Evolutionary conservation across 345 rosid genomes (phyloP).

Genomic region (Camelina sativa): DNA sequence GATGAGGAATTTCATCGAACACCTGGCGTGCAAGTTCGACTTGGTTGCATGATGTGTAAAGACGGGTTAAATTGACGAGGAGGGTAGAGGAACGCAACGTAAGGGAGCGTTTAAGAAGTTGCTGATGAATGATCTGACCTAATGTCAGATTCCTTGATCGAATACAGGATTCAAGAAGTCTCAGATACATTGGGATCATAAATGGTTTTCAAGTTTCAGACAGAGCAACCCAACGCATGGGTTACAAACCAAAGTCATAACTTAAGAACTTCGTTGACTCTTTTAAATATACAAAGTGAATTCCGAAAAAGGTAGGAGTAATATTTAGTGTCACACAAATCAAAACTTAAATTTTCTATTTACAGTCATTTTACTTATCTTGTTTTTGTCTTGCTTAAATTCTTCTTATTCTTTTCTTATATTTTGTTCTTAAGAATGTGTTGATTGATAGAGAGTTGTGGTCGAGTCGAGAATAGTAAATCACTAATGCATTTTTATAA

Average conservation of each 20-base stretch:
- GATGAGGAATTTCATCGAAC: constrained; percentile 57
- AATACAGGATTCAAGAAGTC: constrained; percentile 42
- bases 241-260: not conserved
- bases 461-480: no score
- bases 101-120: constrained; percentile 42
- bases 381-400: no score
- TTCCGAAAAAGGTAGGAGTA: not conserved
- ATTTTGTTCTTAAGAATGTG: no score
- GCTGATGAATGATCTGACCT: constrained; percentile 44
- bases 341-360: no score
- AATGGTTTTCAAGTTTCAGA: not conserved
- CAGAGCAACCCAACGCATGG: not conserved
- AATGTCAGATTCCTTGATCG: constrained; percentile 33
- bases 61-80: constrained; percentile 39
- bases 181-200: constrained; percentile 24
- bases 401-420: no score
- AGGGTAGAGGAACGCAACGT: not conserved
- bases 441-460: no score
- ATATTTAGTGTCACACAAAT: no score
- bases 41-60: constrained; percentile 41
- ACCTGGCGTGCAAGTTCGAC: constrained; percentile 45
- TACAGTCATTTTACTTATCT: no score
- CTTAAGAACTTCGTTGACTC: not conserved
- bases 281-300: not conserved
- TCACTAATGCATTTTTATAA: no score